These are phyloP conservation scores for Coemansia interrupta DNA, from an alignment of 192 early-diverging fungal genomes.

Conservation along the genomic window DNA sequence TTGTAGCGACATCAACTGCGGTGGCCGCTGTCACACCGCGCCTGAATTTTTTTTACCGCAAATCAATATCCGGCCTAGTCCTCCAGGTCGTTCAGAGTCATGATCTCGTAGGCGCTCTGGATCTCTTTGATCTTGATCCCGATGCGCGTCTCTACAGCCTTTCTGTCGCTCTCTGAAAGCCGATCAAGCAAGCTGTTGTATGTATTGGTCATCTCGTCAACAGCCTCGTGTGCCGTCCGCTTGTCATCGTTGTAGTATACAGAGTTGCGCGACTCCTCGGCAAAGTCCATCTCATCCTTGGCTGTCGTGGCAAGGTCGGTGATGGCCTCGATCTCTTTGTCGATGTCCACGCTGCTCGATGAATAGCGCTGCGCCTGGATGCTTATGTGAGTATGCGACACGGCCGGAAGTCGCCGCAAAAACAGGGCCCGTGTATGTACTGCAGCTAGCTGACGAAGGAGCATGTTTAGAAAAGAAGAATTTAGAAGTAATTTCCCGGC, in stretches of 20 bases:
- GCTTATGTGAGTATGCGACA: not conserved
- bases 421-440: constrained; percentile 29
- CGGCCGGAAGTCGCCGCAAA: not conserved
- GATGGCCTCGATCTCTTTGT: constrained; percentile 47
- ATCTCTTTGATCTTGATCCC: constrained; percentile 53
- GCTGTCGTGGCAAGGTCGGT: constrained; percentile 46
- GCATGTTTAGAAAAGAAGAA: not conserved
- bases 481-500: constrained; percentile 1
- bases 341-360: constrained; percentile 11
- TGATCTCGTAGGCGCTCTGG: constrained; percentile 47
- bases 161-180: constrained; percentile 23
- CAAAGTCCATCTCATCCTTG: constrained; percentile 54
- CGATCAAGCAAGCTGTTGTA: constrained; percentile 30
- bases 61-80: constrained; percentile 10
- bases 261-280: constrained; percentile 49
- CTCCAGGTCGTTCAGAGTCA: constrained; percentile 45
- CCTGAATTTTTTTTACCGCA: not conserved
- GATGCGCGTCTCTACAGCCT: constrained; percentile 28
- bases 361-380: not conserved
- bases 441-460: constrained; percentile 17
- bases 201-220: constrained; percentile 38
- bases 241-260: constrained; percentile 54
- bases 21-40: not conserved
- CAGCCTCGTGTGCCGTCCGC: constrained; percentile 39
- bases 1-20: not conserved